Evolutionary conservation across 2,329 filamentous ascomycete genomes (phyloP).

Genomic region (Botrytis hyacinthi): DNA sequence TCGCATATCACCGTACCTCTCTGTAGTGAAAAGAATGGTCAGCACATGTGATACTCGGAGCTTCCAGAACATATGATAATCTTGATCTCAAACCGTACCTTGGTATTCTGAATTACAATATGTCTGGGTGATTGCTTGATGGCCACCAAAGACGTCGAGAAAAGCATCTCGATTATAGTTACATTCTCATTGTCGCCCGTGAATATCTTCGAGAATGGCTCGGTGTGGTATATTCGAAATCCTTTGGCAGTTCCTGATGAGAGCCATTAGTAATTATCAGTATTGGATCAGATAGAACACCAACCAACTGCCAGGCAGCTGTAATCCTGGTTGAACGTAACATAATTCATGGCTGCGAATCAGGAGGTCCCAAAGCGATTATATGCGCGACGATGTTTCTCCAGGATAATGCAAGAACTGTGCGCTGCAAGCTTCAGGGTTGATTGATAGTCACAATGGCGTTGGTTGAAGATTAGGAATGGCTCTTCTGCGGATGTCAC

Average conservation of each 20-base stretch:
- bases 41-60: conserved; percentile 1
- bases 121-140: conserved; percentile 88
- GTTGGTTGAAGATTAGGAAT: background rate
- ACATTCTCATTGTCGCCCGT: conserved; percentile 94
- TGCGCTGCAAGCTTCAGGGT: conserved; percentile 9
- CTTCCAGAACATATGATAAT: background rate
- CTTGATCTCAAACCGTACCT: conserved; percentile 53
- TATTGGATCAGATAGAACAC: conserved; percentile 37
- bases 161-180: conserved; percentile 96
- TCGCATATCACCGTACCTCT: conserved; percentile 89
- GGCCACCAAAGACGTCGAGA: conserved; percentile 94
- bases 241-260: conserved; percentile 79
- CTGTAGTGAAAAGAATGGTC: conserved; percentile 20
- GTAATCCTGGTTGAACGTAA: conserved; percentile 99
- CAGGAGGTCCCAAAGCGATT: background rate
- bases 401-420: conserved; percentile 8
- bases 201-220: conserved; percentile 93
- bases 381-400: background rate
- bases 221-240: conserved; percentile 94
- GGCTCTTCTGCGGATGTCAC: background rate
- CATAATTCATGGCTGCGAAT: conserved; percentile 84
- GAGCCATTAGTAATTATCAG: conserved; percentile 10
- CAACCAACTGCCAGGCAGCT: conserved; percentile 92
- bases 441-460: background rate
- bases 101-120: conserved; percentile 95